Conservation (phyloP, 2,329 filamentous ascomycete genomes). For the Westerdykella sp. region DNA sequence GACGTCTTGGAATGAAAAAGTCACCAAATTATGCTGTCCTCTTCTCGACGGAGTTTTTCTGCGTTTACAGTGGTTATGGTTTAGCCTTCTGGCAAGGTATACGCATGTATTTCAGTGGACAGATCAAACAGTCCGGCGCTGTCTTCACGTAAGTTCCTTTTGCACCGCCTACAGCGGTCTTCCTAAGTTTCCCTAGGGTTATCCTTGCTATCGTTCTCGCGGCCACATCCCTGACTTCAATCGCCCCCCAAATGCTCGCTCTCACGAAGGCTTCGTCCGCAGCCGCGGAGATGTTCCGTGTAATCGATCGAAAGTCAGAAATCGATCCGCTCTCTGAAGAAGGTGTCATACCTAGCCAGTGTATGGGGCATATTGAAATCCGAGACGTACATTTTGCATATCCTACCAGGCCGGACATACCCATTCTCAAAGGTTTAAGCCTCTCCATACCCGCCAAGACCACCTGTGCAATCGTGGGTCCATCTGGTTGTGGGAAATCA, state of each 20-base stretch:
- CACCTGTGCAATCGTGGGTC: slow-evolving; percentile 85
- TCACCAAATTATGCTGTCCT: slow-evolving; percentile 39
- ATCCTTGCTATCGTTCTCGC: slow-evolving; percentile 32
- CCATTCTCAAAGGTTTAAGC: slow-evolving; percentile 75
- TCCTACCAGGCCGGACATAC: slow-evolving; percentile 81
- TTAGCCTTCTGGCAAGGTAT: slow-evolving; percentile 44
- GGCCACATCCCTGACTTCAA: slow-evolving; percentile 69
- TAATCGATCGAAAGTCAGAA: slow-evolving; percentile 74
- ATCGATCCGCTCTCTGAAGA: slow-evolving; percentile 51
- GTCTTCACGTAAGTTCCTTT: slow-evolving; percentile 24
- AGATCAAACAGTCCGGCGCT: slow-evolving; percentile 44
- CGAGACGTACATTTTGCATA: slow-evolving; percentile 84
- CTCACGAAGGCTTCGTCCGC: slow-evolving; percentile 30
- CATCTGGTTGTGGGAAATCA: slow-evolving; percentile 89
- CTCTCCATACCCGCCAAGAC: slow-evolving; percentile 80
- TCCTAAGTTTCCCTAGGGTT: slow-evolving; percentile 19
- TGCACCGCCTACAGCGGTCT: background rate
- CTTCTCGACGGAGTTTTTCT: slow-evolving; percentile 41
- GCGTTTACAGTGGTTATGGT: slow-evolving; percentile 42
- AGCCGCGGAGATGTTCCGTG: slow-evolving; percentile 37
- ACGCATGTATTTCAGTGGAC: slow-evolving; percentile 50
- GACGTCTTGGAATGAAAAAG: slow-evolving; percentile 42
- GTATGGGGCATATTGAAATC: slow-evolving; percentile 59
- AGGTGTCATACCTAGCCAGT: slow-evolving; percentile 16
- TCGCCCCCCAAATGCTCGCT: slow-evolving; percentile 86